A percentile compares a stretch with the other conserved stretches of the same genome.
Evolutionary conservation across 345 rosid genomes (phyloP).

Genomic region (Hibiscus trionum): DNA sequence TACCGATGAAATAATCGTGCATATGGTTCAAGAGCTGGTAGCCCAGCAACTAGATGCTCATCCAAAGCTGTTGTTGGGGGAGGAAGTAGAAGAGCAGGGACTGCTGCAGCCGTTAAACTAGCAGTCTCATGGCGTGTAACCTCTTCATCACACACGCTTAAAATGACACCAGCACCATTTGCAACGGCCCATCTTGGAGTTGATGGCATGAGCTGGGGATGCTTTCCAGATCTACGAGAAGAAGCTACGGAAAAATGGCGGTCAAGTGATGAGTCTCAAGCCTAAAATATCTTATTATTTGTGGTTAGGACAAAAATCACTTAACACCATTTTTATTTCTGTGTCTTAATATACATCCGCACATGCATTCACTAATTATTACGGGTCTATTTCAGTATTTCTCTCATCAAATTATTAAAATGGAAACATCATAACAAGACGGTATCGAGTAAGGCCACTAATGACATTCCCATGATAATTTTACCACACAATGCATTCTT

Average conservation of each 20-base stretch:
- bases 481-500: background rate
- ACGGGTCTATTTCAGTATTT: background rate
- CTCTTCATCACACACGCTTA: conserved; percentile 97
- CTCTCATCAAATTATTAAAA: background rate
- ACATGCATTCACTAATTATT: background rate
- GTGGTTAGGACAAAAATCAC: background rate
- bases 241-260: conserved; percentile 31
- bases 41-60: conserved; percentile 96
- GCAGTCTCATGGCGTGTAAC: conserved; percentile 94
- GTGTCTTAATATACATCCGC: background rate
- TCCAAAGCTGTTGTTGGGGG: conserved; percentile 95
- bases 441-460: background rate
- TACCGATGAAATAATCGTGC: conserved; percentile 94
- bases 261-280: conserved; percentile 13
- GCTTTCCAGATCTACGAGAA: conserved; percentile 92
- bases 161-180: conserved; percentile 96
- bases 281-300: conserved; percentile 8
- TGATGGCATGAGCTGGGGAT: conserved; percentile 91
- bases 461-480: background rate
- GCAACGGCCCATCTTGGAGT: conserved; percentile 99
- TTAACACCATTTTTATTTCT: background rate
- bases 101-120: conserved; percentile 89
- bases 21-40: conserved; percentile 97
- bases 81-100: conserved; percentile 95
- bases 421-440: background rate